Evolutionary conservation across 805 yeast species (phyloP).

Genomic region (Yamadazyma philogaea): DNA sequence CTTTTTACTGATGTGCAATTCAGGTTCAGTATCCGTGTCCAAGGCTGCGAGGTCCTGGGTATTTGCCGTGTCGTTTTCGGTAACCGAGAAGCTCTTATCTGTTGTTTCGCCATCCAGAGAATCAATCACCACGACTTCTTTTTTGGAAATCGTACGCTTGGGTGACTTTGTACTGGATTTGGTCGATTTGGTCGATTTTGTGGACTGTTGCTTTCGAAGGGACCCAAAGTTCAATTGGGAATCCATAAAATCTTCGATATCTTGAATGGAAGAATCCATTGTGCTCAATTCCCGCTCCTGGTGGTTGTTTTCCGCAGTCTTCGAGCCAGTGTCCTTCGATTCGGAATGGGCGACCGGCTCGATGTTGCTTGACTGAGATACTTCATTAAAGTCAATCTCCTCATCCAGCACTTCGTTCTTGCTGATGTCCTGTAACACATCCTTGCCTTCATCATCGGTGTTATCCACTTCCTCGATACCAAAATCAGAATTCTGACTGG

Average conservation of each 20-base stretch:
- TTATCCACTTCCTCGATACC: constrained; percentile 39
- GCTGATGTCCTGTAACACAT: not conserved
- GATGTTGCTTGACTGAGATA: constrained; percentile 8
- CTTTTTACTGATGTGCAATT: constrained; percentile 17
- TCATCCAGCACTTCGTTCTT: not conserved
- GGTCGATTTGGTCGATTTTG: not conserved
- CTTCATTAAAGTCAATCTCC: constrained; percentile 4
- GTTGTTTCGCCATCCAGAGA: constrained; percentile 14
- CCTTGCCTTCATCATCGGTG: constrained; percentile 20
- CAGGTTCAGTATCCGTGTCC: constrained; percentile 13
- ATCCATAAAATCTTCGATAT: constrained; percentile 38
- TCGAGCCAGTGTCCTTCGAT: too few species aligned
- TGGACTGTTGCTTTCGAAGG: not conserved
- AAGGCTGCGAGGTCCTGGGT: constrained; percentile 8
- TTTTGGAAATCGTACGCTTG: not conserved
- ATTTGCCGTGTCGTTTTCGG: constrained; percentile 9
- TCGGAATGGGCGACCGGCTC: not conserved
- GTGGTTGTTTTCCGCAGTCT: too few species aligned
- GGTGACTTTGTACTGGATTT: not conserved
- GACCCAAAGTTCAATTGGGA: constrained; percentile 24
- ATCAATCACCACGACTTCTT: constrained; percentile 11
- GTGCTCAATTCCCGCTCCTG: constrained; percentile 14
- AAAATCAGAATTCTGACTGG: constrained; percentile 19
- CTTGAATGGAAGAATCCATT: constrained; percentile 37
- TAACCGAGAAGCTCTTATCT: constrained; percentile 14